Base-by-base conservation (phyloP, 305 asterid genomes). In the Fraxinus angustifolia region DNA sequence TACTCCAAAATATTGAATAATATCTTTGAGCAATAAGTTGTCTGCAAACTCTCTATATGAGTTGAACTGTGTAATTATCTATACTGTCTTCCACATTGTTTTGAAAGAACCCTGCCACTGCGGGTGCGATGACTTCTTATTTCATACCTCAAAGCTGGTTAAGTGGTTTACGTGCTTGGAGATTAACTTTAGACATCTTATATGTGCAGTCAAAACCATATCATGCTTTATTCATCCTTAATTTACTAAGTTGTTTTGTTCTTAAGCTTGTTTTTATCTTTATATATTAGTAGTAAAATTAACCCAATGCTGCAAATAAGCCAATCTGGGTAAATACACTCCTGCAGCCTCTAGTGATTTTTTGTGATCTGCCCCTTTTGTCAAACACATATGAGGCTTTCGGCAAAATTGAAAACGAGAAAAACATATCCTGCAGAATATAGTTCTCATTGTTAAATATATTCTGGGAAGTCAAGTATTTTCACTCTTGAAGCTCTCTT, bases 391-490 rank as follows among this genome's bases (percentile, higher is more conserved):
- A n/a, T 10, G 73, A 8, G 38, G 45, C 68, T 72, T 26, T 35
- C 28, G 30, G 83, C 3, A 26, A 42, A 60, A 56, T 30, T 74
- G 65, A n/a, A 65, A 33, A 65, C 1, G 11, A 14, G 65, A 36
- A 30, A 65, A 26, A 23, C 2, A 50, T 50, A 26, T 68, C 45
- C 26, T 30, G 60, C 19, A 36, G 17, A 79, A 75, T 23, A 28
- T 48, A 21, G 56, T 78, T 77, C 58, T 58, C 53, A 23, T 81
- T 35, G 82, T 48, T 50, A 62, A 71, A 62, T 12, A 75, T 77
- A 53, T 76, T 40, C 30, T 33, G 71, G 38, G 53, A 36, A 38
- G 50, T 74, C 8, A 23, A 62, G 6, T 10, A 30, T 8, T 58
- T 34, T 34, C 31, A 48, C 45, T 77, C n/a, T 26, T 80, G 45